Conservation (phyloP, 345 rosid species). For the Eucalyptus marginata region DNA sequence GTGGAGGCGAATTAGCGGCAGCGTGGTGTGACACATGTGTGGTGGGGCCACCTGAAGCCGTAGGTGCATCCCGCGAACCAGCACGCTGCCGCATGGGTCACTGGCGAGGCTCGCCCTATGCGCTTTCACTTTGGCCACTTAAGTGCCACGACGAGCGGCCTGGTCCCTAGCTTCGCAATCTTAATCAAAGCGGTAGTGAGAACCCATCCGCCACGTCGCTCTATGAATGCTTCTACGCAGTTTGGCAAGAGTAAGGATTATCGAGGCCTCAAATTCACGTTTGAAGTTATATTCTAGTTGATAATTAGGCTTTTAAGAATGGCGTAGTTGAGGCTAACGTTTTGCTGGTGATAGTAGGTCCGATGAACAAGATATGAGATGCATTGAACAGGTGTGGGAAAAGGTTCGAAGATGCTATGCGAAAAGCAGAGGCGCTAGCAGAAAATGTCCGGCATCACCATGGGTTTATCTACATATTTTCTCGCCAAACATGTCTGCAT, state of each 20-base stretch:
- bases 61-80: too few species aligned
- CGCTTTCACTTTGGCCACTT: neutral
- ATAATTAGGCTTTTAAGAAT: neutral
- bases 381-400: conserved; percentile 2
- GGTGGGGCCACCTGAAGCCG: too few species aligned
- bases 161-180: neutral
- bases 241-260: neutral
- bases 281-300: too few species aligned
- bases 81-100: too few species aligned
- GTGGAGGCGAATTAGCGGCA: too few species aligned
- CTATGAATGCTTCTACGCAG: accelerated
- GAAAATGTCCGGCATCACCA: too few species aligned
- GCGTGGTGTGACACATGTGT: too few species aligned
- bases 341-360: neutral
- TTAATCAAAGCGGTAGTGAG: neutral
- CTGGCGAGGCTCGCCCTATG: neutral
- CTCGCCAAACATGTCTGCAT: too few species aligned
- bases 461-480: too few species aligned
- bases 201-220: neutral
- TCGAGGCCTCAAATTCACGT: too few species aligned
- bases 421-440: too few species aligned
- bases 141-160: neutral
- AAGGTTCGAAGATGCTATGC: too few species aligned
- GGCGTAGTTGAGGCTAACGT: neutral
- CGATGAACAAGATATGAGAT: conserved; percentile 8